Evolutionary conservation across 768 basidiomycete genomes (phyloP).

Genomic region (Russula brevipes): DNA sequence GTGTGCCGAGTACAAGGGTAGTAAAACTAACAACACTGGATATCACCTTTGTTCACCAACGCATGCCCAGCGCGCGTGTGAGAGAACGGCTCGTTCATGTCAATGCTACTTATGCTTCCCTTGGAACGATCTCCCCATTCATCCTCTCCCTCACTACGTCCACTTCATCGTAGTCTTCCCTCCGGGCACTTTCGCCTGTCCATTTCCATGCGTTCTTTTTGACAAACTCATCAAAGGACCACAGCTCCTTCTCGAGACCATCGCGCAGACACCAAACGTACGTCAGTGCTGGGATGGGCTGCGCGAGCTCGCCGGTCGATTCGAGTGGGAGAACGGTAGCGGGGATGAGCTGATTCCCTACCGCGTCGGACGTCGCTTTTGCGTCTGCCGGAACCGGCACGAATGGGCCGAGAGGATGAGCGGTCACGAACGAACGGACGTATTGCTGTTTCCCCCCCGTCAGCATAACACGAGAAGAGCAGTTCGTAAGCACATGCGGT

Average conservation of each 20-base stretch:
- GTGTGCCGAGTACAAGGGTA: neutral
- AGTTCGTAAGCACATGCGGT: neutral
- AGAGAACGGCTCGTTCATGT: neutral
- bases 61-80: neutral
- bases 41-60: neutral
- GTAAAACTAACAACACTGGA: neutral
- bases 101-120: neutral
- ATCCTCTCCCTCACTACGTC: conserved; percentile 40
- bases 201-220: conserved; percentile 72
- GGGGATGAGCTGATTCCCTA: conserved; percentile 37
- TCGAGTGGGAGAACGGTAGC: conserved; percentile 42
- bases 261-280: conserved; percentile 61
- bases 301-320: conserved; percentile 32
- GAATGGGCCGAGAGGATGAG: conserved; percentile 50
- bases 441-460: conserved; percentile 57
- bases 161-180: conserved; percentile 45
- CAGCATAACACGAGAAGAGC: neutral
- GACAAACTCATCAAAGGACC: conserved; percentile 83
- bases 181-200: conserved; percentile 44
- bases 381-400: conserved; percentile 27
- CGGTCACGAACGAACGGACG: conserved; percentile 45
- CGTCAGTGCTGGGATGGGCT: conserved; percentile 50
- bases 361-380: neutral
- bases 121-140: neutral
- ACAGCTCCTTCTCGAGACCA: conserved; percentile 53